A percentile compares a stretch with the other conserved stretches of the same genome.
Evolutionary conservation across 345 rosid species (phyloP).

Genomic region (Gossypium raimondii): DNA sequence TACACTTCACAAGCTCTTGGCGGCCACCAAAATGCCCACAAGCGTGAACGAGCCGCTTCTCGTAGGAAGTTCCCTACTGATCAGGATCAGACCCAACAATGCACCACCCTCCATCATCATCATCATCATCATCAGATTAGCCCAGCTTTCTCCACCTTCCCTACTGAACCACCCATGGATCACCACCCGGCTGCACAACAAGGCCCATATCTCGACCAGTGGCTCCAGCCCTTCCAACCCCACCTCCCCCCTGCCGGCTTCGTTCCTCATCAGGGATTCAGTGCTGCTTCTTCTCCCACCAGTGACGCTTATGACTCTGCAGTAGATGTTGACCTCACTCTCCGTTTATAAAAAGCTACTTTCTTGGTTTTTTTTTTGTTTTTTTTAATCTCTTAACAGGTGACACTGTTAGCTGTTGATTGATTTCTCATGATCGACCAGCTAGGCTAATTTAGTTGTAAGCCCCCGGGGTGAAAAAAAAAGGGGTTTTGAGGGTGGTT

Average conservation of each 20-base stretch:
- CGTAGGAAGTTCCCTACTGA: conserved; percentile 38
- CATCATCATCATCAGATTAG: background rate
- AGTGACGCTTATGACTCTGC: conserved; percentile 21
- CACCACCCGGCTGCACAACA: background rate
- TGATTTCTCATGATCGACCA: background rate
- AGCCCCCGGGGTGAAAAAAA: background rate
- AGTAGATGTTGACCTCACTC: conserved; percentile 40
- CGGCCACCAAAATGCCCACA: conserved; percentile 97
- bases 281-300: background rate
- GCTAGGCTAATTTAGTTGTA: background rate
- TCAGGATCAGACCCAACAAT: background rate
- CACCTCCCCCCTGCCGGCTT: conserved; percentile 12
- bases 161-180: conserved; percentile 10
- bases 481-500: background rate
- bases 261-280: conserved; percentile 2
- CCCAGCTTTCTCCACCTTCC: background rate
- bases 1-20: conserved; percentile 95
- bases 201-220: conserved; percentile 15
- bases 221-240: conserved; percentile 19
- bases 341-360: conserved; percentile 31
- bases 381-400: background rate
- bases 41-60: conserved; percentile 88
- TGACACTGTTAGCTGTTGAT: background rate
- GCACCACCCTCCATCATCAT: too few species aligned
- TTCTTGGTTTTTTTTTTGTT: background rate